phyloP scores from a whole-genome alignment of 1,139 yeast species.

The Suhomyces ambrosiae region DNA sequence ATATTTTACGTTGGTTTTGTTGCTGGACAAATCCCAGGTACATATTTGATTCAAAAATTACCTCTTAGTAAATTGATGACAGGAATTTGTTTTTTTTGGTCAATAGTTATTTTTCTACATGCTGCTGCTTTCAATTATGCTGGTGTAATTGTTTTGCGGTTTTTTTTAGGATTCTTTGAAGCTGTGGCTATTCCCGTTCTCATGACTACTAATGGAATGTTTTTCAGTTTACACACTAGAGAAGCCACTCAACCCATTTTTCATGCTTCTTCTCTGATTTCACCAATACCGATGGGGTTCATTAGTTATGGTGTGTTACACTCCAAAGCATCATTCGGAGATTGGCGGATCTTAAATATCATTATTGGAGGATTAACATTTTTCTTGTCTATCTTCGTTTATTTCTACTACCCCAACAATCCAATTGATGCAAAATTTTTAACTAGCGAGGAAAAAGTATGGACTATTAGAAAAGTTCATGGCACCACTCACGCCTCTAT shows the following conservation, averaged over 20 bases:
- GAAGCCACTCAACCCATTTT: slow-evolving; percentile 46
- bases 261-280: slow-evolving; percentile 45
- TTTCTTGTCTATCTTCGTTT: slow-evolving; percentile 29
- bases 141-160: slow-evolving; percentile 44
- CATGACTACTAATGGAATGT: slow-evolving; percentile 46
- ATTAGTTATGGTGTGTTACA: slow-evolving; percentile 46
- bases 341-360: slow-evolving; percentile 44
- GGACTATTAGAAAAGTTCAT: slow-evolving; percentile 46
- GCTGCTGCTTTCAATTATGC: slow-evolving; percentile 42
- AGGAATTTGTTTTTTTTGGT: slow-evolving; percentile 37
- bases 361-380: slow-evolving; percentile 48
- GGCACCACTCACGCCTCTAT: slow-evolving; percentile 43
- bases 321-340: slow-evolving; percentile 27
- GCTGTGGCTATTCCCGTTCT: slow-evolving; percentile 41
- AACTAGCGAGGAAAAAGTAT: slow-evolving; percentile 41
- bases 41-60: slow-evolving; percentile 33
- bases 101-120: slow-evolving; percentile 39
- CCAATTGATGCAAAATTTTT: slow-evolving; percentile 44
- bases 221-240: slow-evolving; percentile 42
- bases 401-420: slow-evolving; percentile 44
- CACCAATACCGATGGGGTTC: slow-evolving; percentile 47
- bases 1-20: slow-evolving; percentile 41
- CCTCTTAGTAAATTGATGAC: slow-evolving; percentile 36
- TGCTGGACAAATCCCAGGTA: slow-evolving; percentile 36
- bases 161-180: slow-evolving; percentile 50